phyloP scores from a whole-genome alignment of 441 rosid genomes.

The Populus tomentosa region DNA sequence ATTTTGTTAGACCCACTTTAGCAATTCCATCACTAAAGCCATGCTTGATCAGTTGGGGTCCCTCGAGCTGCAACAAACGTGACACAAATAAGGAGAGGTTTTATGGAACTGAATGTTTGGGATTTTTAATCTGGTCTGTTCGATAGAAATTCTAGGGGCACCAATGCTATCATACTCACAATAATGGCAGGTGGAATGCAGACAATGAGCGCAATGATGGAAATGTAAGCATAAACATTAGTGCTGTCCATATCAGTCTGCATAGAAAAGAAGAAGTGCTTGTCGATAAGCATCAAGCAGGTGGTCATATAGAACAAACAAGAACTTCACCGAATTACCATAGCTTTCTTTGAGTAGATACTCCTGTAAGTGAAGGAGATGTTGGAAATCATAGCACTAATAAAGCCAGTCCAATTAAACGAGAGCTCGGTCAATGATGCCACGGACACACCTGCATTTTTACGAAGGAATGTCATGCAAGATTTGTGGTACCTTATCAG shows the following conservation, averaged over 20 bases:
- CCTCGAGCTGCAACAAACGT: slow-evolving; percentile 55
- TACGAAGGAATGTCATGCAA: background rate
- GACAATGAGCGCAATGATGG: slow-evolving; percentile 81
- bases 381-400: slow-evolving; percentile 96
- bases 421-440: slow-evolving; percentile 91
- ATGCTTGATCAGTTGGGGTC: slow-evolving; percentile 68
- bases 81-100: background rate
- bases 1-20: slow-evolving; percentile 82
- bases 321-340: slow-evolving; percentile 44
- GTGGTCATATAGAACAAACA: background rate
- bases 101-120: background rate
- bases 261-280: slow-evolving; percentile 6
- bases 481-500: background rate
- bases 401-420: slow-evolving; percentile 89
- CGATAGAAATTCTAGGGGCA: background rate
- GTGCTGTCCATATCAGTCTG: slow-evolving; percentile 99
- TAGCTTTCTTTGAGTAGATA: slow-evolving; percentile 92
- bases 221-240: slow-evolving; percentile 83
- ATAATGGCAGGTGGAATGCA: slow-evolving; percentile 87
- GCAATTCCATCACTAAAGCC: slow-evolving; percentile 76
- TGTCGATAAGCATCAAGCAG: background rate
- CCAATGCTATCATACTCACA: slow-evolving; percentile 39
- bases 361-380: slow-evolving; percentile 91
- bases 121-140: background rate
- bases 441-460: slow-evolving; percentile 70